phyloP scores from a whole-genome alignment of 1,284 basidiomycete genomes.

The Cryptococcus sp. region DNA sequence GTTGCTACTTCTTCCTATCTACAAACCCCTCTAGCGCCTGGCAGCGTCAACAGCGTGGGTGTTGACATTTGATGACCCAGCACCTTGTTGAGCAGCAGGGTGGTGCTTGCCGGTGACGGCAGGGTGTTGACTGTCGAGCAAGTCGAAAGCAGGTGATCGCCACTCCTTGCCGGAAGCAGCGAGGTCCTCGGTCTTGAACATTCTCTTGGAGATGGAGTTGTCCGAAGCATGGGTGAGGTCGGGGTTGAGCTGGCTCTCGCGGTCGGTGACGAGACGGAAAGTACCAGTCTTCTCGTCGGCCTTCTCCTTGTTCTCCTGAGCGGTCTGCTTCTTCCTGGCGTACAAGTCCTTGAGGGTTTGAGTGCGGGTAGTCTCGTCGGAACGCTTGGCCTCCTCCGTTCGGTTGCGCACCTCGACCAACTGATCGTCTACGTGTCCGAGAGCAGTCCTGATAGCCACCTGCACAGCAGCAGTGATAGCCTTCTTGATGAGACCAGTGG shows the following conservation, averaged over 20 bases:
- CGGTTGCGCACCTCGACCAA: conserved; percentile 60
- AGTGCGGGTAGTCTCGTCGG: conserved; percentile 58
- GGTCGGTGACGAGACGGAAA: conserved; percentile 44
- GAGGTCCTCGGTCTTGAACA: conserved; percentile 42
- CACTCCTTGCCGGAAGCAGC: conserved; percentile 40
- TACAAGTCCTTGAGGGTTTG: conserved; percentile 70
- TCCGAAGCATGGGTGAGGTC: conserved; percentile 33
- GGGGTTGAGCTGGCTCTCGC: conserved; percentile 38
- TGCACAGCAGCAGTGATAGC: conserved; percentile 82
- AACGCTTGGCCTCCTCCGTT: conserved; percentile 67
- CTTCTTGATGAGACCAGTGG: conserved; percentile 75
- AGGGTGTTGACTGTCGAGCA: conserved; percentile 40
- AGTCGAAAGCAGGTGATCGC: conserved; percentile 47
- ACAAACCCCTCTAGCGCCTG: not conserved
- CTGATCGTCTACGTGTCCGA: conserved; percentile 76
- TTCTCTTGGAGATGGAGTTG: conserved; percentile 35
- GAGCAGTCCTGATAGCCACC: conserved; percentile 71
- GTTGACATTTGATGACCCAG: conserved; percentile 12
- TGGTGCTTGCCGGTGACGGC: conserved; percentile 42
- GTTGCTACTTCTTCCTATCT: too few species aligned
- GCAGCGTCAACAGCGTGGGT: conserved; percentile 2
- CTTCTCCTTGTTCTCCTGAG: conserved; percentile 46
- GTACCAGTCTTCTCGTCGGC: conserved; percentile 46
- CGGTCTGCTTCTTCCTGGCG: conserved; percentile 53
- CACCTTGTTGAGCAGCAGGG: conserved; percentile 28